Base-by-base conservation (phyloP, 345 rosid genomes). In the Leavenworthia alabamica region DNA sequence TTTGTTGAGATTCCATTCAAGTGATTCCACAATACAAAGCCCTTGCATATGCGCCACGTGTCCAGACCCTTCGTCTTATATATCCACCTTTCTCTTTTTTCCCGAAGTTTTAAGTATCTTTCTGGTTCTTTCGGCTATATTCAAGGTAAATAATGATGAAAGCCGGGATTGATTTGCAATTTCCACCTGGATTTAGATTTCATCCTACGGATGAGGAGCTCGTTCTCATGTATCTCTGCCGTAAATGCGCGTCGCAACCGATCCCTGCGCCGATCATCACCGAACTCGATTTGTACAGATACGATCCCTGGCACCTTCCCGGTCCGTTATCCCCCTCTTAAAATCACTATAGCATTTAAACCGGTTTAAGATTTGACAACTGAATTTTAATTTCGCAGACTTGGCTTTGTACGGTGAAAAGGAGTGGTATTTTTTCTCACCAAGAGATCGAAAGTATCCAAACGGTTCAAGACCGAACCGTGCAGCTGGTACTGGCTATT, bases 131-230 rank as follows among this genome's bases (percentile, higher is more conserved):
- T 35, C 44, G 10, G 2, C 28, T 42, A 9, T 10, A 26, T 12
- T 0, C 15, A 22, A 8, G 2, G 49, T 31, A 14, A 37, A 66
- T 45, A 46, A 61, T 68, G 74, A 75, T 79, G 81, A 62, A 72
- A 33, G 57, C 71, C n/a, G 80, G 73, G 45, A 70, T 72, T 14
- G 75, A 61, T 23, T 65, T 89, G 49, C 86, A 83, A 51, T 64
- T 92, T 43, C 98, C 96, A 4, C 89, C 96, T 0, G 98, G 98
- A 3, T 92, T 92, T 80, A 69, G 98, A 35, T 91, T 91, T 77
- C 95, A 91, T 73, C 98, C 98, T 8, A 88, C 98, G 27, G 95
- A 91, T n/a, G 95, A 88, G 70, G 98, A 92, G 90, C 95, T 92
- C 9, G 96, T 92, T 7, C 77, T 63, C 71, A 89, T 89, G 75